Evolutionary conservation across 257 asterid species (phyloP).

Genomic region (Solanum pennellii): DNA sequence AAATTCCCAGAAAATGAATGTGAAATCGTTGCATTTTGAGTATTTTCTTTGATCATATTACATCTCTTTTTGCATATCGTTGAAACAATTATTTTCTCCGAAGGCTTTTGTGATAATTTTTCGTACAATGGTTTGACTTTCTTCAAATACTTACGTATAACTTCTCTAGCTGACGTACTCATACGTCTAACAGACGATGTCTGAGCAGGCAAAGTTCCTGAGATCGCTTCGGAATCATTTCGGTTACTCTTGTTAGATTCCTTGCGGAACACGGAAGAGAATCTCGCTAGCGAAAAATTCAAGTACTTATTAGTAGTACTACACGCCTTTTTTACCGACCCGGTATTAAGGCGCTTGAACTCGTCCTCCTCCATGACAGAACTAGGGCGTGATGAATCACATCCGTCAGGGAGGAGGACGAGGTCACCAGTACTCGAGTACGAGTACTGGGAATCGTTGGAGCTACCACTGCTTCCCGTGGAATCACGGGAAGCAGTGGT

Average conservation of each 20-base stretch:
- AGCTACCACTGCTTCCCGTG: conserved; percentile 18
- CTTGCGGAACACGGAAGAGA: conserved; percentile 74
- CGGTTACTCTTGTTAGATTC: conserved; percentile 5
- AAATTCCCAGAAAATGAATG: conserved; percentile 69
- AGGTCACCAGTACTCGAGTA: conserved; percentile 19
- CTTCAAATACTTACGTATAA: conserved; percentile 53
- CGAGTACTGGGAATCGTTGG: conserved; percentile 47
- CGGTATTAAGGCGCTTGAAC: conserved; percentile 27
- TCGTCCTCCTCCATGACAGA: conserved; percentile 59
- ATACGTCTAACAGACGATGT: conserved; percentile 32
- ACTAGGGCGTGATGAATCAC: conserved; percentile 68
- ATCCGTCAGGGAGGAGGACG: conserved; percentile 29
- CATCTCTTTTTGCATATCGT: neutral
- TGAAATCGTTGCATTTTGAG: conserved; percentile 1
- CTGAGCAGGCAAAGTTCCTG: neutral
- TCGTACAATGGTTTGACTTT: conserved; percentile 75
- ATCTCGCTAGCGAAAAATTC: conserved; percentile 48
- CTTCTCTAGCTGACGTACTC: conserved; percentile 60
- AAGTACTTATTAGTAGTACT: conserved; percentile 20
- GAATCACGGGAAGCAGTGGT: conserved; percentile 80
- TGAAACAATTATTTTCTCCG: neutral
- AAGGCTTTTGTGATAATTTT: conserved; percentile 51
- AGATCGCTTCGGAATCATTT: neutral
- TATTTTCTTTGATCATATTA: neutral
- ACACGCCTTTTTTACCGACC: neutral